phyloP scores from a whole-genome alignment of 352 stramenopile genomes.

The Globisporangium irregulare region DNA sequence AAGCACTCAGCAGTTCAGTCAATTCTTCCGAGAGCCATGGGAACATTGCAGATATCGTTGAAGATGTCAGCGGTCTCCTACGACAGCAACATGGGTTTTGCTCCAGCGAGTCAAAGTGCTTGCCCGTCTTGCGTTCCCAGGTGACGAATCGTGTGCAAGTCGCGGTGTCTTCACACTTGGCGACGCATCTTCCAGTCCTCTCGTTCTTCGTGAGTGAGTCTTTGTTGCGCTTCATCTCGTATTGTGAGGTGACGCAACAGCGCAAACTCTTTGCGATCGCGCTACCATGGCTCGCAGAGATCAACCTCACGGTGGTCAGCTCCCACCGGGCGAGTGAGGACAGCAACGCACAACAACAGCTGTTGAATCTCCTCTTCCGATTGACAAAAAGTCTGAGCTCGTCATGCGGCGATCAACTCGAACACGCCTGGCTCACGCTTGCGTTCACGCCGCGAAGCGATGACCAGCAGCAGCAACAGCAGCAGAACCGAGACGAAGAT shows the following conservation, averaged over 20 bases:
- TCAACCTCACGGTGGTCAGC: constrained; percentile 15
- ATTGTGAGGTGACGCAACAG: constrained; percentile 32
- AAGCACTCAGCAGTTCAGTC: constrained; percentile 4
- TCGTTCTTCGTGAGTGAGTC: constrained; percentile 35
- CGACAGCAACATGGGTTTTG: background rate
- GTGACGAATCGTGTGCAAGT: constrained; percentile 32
- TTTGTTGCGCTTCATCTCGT: constrained; percentile 40
- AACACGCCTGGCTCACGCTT: constrained; percentile 65
- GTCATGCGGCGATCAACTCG: constrained; percentile 48
- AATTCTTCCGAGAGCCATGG: background rate
- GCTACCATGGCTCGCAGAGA: constrained; percentile 58
- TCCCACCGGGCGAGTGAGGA: background rate
- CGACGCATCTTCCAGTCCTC: constrained; percentile 27
- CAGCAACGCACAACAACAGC: constrained; percentile 16
- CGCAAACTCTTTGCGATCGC: constrained; percentile 48
- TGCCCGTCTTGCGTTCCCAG: constrained; percentile 21
- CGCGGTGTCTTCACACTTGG: constrained; percentile 28
- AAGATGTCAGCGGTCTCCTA: background rate
- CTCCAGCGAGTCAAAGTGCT: constrained; percentile 4
- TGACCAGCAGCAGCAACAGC: background rate
- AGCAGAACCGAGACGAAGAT: constrained; percentile 14
- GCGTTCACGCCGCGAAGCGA: constrained; percentile 29
- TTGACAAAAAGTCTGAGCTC: constrained; percentile 39
- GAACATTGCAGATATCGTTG: background rate
- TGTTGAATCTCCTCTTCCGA: constrained; percentile 52